Percentiles rank a stretch among this genome's conserved stretches.
Evolutionary conservation across 179 eudicot genomes (phyloP).

Genomic region (Actinidia chinensis): DNA sequence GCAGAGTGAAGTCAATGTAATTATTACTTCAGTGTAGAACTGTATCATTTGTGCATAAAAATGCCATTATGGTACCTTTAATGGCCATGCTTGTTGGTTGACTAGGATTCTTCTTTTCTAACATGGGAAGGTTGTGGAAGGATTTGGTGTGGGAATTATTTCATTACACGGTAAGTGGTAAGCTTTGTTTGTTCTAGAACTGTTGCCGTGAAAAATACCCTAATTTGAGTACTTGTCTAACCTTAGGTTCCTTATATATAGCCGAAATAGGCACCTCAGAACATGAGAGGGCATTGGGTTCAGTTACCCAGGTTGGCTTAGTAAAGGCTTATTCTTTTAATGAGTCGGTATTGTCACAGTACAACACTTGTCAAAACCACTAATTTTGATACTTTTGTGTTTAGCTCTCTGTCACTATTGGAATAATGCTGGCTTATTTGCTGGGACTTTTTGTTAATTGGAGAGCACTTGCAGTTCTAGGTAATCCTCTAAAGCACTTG

Average conservation of each 20-base stretch:
- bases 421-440: conserved; percentile 86
- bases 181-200: background rate
- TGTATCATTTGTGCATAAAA: background rate
- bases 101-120: conserved; percentile 79
- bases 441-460: conserved; percentile 83
- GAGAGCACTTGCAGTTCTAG: conserved; percentile 89
- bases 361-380: background rate
- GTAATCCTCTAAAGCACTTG: conserved; percentile 36
- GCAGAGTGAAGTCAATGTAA: conserved; percentile 65
- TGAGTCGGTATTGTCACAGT: background rate
- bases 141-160: conserved; percentile 94
- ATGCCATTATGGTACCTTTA: background rate
- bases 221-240: conserved; percentile 10
- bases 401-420: conserved; percentile 92
- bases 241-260: conserved; percentile 88
- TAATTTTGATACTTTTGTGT: conserved; percentile 16
- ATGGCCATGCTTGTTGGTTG: conserved; percentile 10
- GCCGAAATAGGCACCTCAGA: conserved; percentile 98
- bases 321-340: background rate
- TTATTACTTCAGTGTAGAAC: background rate
- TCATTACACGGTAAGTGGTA: conserved; percentile 68
- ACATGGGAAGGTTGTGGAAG: conserved; percentile 97
- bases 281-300: conserved; percentile 81
- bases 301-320: conserved; percentile 79
- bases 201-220: conserved; percentile 5